Percentiles rank a stretch among this genome's conserved stretches.
Conservation (phyloP, 2,329 filamentous ascomycete genomes). For the Xylaria polymorpha region DNA sequence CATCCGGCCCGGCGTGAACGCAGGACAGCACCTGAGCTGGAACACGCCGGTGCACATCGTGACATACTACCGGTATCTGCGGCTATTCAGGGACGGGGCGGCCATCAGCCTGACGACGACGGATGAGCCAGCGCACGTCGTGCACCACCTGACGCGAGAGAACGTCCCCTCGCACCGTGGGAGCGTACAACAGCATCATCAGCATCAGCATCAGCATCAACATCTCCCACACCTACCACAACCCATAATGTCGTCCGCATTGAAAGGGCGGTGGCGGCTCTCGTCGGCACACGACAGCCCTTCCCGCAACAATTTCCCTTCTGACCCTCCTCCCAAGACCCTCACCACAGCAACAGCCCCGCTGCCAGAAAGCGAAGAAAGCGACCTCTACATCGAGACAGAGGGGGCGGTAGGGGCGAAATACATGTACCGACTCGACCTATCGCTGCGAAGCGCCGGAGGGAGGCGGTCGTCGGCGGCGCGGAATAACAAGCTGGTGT, state of each 20-base stretch:
- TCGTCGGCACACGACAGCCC: conserved; percentile 51
- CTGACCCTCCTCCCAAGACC: neutral
- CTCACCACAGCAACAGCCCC: neutral
- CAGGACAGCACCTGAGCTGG: conserved; percentile 79
- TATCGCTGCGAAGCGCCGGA: conserved; percentile 74
- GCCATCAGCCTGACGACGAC: conserved; percentile 84
- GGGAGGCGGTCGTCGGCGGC: conserved; percentile 59
- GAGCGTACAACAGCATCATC: conserved; percentile 35
- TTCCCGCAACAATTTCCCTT: neutral
- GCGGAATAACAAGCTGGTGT: conserved; percentile 86
- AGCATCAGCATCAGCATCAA: conserved; percentile 46
- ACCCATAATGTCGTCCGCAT: conserved; percentile 74
- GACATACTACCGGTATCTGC: conserved; percentile 96
- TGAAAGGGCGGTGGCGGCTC: conserved; percentile 66
- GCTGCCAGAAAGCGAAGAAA: conserved; percentile 56
- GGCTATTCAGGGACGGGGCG: conserved; percentile 92
- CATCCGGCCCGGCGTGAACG: conserved; percentile 80
- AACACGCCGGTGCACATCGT: conserved; percentile 89
- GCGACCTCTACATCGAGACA: conserved; percentile 84
- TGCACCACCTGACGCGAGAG: conserved; percentile 82
- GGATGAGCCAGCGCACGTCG: conserved; percentile 84
- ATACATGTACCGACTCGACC: conserved; percentile 86
- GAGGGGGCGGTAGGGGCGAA: conserved; percentile 78
- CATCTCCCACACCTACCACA: conserved; percentile 56
- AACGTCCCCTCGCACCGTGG: conserved; percentile 65